phyloP scores from a whole-genome alignment of 2,329 filamentous ascomycete genomes.

The Apiospora rasikravindrae region DNA sequence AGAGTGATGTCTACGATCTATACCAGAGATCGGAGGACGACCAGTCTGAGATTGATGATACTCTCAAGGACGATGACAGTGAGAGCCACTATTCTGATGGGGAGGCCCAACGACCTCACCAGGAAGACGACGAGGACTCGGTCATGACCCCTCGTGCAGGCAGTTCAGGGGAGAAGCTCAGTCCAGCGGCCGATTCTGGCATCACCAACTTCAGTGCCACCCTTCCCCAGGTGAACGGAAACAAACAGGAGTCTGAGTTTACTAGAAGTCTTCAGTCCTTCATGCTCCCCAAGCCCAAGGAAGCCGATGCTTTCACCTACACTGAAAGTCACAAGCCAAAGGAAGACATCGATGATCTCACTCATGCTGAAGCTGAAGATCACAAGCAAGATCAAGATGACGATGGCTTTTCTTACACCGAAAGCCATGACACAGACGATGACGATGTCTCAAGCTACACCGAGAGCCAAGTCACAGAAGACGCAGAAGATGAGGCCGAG shows the following conservation, averaged over 20 bases:
- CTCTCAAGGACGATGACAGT: slow-evolving; percentile 11
- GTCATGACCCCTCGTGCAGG: slow-evolving; percentile 56
- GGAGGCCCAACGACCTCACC: slow-evolving; percentile 34
- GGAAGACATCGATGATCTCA: slow-evolving; percentile 38
- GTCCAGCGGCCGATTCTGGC: slow-evolving; percentile 22
- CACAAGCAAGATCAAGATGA: slow-evolving; percentile 43
- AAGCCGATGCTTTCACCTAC: slow-evolving; percentile 41
- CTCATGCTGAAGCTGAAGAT: slow-evolving; percentile 18
- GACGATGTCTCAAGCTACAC: slow-evolving; percentile 4
- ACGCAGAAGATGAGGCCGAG: not conserved
- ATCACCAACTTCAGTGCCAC: slow-evolving; percentile 40
- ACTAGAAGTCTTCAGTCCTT: slow-evolving; percentile 52
- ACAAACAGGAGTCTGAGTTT: slow-evolving; percentile 44
- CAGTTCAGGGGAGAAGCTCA: slow-evolving; percentile 41
- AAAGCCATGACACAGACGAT: not conserved
- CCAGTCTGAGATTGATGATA: slow-evolving; percentile 31
- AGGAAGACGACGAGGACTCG: slow-evolving; percentile 49
- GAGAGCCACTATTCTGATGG: slow-evolving; percentile 60
- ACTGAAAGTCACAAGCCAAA: slow-evolving; percentile 42
- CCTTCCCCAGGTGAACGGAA: slow-evolving; percentile 46
- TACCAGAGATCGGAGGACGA: slow-evolving; percentile 59
- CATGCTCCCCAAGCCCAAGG: slow-evolving; percentile 50
- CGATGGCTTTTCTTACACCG: slow-evolving; percentile 31
- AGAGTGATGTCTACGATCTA: slow-evolving; percentile 71
- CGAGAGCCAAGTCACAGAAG: not conserved